These are phyloP conservation scores for Ceratocystis cubensis DNA, from an alignment of 2,329 filamentous ascomycete genomes.

Conservation along the genomic window DNA sequence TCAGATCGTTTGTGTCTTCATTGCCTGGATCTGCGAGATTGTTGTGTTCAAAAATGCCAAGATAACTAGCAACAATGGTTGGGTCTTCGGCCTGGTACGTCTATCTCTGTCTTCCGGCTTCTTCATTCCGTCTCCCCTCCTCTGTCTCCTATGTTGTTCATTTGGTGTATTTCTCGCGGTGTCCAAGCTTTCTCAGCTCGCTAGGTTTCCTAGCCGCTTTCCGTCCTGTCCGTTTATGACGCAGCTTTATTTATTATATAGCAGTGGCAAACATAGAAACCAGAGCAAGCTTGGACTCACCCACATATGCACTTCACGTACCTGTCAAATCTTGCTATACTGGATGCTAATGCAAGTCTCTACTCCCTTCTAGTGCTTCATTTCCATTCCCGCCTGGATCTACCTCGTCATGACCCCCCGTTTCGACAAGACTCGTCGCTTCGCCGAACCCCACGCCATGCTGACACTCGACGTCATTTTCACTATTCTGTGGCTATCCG, in stretches of 20 bases:
- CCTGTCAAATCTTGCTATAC: not conserved
- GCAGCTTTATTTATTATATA: not conserved
- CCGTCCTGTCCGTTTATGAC: not conserved
- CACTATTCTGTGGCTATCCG: conserved; percentile 52
- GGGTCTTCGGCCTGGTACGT: conserved; percentile 52
- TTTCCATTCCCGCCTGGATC: conserved; percentile 50
- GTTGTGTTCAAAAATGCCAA: conserved; percentile 41
- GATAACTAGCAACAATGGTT: conserved; percentile 47
- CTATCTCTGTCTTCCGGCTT: not conserved
- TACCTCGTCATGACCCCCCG: conserved; percentile 53
- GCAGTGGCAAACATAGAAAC: not conserved
- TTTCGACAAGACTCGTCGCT: conserved; percentile 47
- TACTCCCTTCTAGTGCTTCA: conserved; percentile 42
- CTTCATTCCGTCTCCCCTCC: not conserved
- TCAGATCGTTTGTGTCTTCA: conserved; percentile 43
- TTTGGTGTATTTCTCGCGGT: no score
- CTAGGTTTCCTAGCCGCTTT: not conserved
- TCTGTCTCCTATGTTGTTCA: not conserved
- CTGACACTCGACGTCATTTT: conserved; percentile 45
- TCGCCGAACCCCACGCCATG: conserved; percentile 52
- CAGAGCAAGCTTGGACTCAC: not conserved
- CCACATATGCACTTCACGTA: no score
- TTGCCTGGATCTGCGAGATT: conserved; percentile 48
- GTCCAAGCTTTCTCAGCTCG: not conserved
- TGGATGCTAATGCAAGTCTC: not conserved